Conservation (phyloP, 192 early-diverging fungal genomes). For the Entomortierella chlamydospora region DNA sequence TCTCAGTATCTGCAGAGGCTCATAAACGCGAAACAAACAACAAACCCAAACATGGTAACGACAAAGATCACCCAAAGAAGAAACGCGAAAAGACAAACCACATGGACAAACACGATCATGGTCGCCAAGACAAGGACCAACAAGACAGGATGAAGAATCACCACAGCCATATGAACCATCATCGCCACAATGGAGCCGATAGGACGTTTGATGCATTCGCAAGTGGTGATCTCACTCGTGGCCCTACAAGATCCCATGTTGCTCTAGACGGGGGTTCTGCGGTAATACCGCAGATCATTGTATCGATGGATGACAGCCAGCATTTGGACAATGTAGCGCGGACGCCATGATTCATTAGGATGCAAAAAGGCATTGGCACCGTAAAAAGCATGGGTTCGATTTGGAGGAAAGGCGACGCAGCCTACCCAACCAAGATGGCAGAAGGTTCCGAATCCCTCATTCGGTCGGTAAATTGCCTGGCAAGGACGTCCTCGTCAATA, state of each 20-base stretch:
- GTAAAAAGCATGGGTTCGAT: conserved; percentile 20
- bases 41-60: background rate
- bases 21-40: background rate
- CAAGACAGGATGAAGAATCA: background rate
- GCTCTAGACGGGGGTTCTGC: conserved; percentile 40
- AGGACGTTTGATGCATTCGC: background rate
- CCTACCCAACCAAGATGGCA: conserved; percentile 5
- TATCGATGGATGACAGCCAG: conserved; percentile 12
- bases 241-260: conserved; percentile 18
- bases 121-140: background rate
- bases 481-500: conserved; percentile 25
- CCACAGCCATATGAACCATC: background rate
- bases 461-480: conserved; percentile 8
- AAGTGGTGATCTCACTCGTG: background rate
- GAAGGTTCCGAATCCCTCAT: conserved; percentile 21
- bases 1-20: background rate
- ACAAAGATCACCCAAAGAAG: background rate
- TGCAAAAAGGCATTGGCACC: background rate
- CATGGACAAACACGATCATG: background rate
- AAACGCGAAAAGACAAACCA: background rate
- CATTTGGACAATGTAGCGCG: conserved; percentile 20
- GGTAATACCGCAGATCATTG: conserved; percentile 18
- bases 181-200: background rate
- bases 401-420: conserved; percentile 6
- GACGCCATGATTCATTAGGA: background rate